Percentiles rank a stretch among this genome's conserved stretches.
Evolutionary conservation across 2,329 filamentous ascomycete genomes (phyloP).

Genomic region (Penicillium sp.): DNA sequence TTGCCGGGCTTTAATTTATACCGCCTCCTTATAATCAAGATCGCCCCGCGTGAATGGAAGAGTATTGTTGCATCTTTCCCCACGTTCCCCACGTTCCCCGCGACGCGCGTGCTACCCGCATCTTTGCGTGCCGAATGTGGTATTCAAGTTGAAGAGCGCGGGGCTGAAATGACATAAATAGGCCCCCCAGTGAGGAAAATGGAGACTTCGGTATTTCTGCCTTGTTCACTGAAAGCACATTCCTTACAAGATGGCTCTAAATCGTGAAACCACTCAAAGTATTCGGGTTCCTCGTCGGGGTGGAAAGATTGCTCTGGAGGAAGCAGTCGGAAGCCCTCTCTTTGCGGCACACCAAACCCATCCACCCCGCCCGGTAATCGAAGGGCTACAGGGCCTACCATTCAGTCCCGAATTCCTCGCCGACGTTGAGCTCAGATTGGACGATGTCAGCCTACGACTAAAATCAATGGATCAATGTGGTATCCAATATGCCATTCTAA

Average conservation of each 20-base stretch:
- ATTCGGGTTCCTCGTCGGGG: neutral
- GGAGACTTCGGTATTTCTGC: fast-evolving
- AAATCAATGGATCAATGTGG: neutral
- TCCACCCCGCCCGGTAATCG: neutral
- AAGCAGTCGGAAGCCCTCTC: neutral
- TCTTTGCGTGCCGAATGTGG: neutral
- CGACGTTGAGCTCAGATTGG: neutral
- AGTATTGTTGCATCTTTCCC: neutral
- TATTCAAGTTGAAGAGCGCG: neutral
- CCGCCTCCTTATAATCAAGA: no score
- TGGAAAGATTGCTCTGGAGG: neutral
- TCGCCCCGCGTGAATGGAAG: neutral
- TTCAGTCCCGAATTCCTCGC: neutral
- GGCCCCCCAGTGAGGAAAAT: neutral
- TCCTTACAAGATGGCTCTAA: neutral
- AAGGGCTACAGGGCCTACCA: neutral
- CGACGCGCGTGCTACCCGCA: neutral
- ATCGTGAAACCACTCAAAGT: neutral
- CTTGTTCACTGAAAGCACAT: neutral
- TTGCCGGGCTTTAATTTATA: no score
- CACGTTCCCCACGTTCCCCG: neutral
- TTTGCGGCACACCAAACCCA: neutral
- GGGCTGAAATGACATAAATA: neutral
- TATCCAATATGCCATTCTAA: neutral
- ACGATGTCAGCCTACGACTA: neutral